phyloP scores from a whole-genome alignment of 371 early-diverging fungal species.

The Thermomucor indicae-seudaticae region DNA sequence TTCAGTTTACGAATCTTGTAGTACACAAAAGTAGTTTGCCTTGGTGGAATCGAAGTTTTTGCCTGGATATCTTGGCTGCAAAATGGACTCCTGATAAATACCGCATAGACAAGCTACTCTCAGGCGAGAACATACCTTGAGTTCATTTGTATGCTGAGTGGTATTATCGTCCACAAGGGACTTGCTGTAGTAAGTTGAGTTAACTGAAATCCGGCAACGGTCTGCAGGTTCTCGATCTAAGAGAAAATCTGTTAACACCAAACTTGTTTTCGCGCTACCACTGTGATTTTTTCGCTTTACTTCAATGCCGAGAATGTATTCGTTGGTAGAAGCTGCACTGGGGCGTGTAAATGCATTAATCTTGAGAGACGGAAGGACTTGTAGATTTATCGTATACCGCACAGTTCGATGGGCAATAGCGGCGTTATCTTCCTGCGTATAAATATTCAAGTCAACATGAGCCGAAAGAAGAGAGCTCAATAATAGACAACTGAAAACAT shows the following conservation, averaged over 20 bases:
- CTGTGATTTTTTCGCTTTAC: constrained; percentile 23
- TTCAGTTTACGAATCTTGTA: constrained; percentile 46
- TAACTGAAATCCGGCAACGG: constrained; percentile 54
- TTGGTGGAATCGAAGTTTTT: constrained; percentile 47
- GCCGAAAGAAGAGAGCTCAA: no score
- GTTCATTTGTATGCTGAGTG: constrained; percentile 39
- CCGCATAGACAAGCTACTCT: not conserved
- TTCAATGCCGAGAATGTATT: constrained; percentile 89
- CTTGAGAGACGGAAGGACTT: constrained; percentile 82
- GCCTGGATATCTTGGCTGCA: constrained; percentile 25
- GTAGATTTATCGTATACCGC: constrained; percentile 53
- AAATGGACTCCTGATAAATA: no score
- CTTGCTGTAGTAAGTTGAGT: constrained; percentile 71
- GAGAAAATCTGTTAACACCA: not conserved
- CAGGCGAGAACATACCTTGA: constrained; percentile 10
- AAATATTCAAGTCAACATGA: not conserved
- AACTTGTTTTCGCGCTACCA: not conserved
- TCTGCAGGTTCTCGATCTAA: constrained; percentile 68
- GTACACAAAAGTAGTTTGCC: constrained; percentile 63
- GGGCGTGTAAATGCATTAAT: constrained; percentile 94
- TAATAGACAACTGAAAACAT: not conserved
- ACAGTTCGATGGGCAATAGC: constrained; percentile 66
- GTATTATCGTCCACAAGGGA: constrained; percentile 67
- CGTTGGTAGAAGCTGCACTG: constrained; percentile 63
- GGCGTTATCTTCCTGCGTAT: constrained; percentile 48